Evolutionary conservation across 495 filamentous ascomycete genomes (phyloP).

Genomic region (Podospora tetraspora): DNA sequence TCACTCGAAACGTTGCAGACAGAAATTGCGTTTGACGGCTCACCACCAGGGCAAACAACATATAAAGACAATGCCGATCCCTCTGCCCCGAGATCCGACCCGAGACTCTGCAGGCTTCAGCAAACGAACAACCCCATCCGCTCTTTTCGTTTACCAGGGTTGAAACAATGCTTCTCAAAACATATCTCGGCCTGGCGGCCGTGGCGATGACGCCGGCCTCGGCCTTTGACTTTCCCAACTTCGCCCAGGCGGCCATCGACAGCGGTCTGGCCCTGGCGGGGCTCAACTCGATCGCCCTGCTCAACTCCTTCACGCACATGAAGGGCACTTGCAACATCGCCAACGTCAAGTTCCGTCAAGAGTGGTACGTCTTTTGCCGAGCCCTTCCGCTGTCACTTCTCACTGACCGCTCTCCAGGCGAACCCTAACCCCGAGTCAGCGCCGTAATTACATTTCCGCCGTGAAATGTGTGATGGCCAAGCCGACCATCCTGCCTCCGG

Average conservation of each 20-base stretch:
- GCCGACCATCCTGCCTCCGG: conserved; percentile 37
- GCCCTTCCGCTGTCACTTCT: conserved; percentile 31
- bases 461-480: conserved; percentile 57
- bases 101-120: background rate
- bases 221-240: conserved; percentile 9
- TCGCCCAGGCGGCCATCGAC: conserved; percentile 22
- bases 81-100: background rate
- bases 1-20: conserved; percentile 8
- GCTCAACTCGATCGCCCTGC: conserved; percentile 22
- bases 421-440: background rate
- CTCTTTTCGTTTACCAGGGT: background rate
- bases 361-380: conserved; percentile 21
- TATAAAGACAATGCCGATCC: conserved; percentile 14
- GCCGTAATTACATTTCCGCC: conserved; percentile 54
- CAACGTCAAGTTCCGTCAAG: conserved; percentile 26
- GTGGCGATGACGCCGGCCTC: background rate
- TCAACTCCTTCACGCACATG: conserved; percentile 15
- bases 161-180: conserved; percentile 1
- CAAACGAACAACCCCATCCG: background rate
- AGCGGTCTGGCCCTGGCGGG: conserved; percentile 19
- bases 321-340: conserved; percentile 14
- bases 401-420: background rate
- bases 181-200: background rate
- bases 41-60: background rate
- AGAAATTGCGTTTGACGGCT: conserved; percentile 1